Conservation (phyloP, 495 filamentous ascomycete genomes). For the Neurospora sp. region DNA sequence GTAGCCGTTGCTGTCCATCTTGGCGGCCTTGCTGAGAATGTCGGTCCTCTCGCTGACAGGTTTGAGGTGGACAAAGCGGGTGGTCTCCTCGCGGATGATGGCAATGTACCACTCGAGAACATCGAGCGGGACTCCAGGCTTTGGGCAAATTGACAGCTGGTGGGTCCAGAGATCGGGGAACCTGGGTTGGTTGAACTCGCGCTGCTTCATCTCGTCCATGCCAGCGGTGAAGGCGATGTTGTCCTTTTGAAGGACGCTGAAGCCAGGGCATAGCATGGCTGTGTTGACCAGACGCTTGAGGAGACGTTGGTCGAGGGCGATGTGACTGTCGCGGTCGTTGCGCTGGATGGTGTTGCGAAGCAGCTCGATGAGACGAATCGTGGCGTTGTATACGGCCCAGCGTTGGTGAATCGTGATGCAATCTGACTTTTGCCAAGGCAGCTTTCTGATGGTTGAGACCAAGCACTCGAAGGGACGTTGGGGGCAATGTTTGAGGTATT, state of each 20-base stretch:
- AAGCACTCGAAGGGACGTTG: slow-evolving; percentile 68
- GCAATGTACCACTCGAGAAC: slow-evolving; percentile 44
- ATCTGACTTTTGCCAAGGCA: slow-evolving; percentile 58
- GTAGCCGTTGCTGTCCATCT: slow-evolving; percentile 20
- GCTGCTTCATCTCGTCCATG: slow-evolving; percentile 9
- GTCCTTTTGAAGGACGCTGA: slow-evolving; percentile 52
- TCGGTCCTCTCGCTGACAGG: slow-evolving; percentile 16
- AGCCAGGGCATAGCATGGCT: slow-evolving; percentile 52
- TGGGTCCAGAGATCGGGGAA: slow-evolving; percentile 31
- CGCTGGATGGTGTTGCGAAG: slow-evolving; percentile 10
- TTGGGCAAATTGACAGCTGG: slow-evolving; percentile 30
- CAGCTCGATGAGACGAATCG: slow-evolving; percentile 34
- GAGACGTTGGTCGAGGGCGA: slow-evolving; percentile 40
- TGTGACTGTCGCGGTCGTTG: slow-evolving; percentile 29
- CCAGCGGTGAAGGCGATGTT: slow-evolving; percentile 28
- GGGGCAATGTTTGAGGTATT: slow-evolving; percentile 52
- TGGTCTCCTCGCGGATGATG: slow-evolving; percentile 39
- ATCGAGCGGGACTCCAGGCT: slow-evolving; percentile 29
- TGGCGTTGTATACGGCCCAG: slow-evolving; percentile 43
- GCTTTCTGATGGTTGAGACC: slow-evolving; percentile 65
- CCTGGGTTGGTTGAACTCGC: slow-evolving; percentile 25
- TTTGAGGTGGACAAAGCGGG: slow-evolving; percentile 8
- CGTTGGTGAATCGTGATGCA: slow-evolving; percentile 57
- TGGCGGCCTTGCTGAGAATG: slow-evolving; percentile 19
- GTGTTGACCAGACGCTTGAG: slow-evolving; percentile 47